Percentiles rank a stretch among this genome's conserved stretches.
Conservation (phyloP, 2,329 filamentous ascomycete species). For the Didymella pinodella region DNA sequence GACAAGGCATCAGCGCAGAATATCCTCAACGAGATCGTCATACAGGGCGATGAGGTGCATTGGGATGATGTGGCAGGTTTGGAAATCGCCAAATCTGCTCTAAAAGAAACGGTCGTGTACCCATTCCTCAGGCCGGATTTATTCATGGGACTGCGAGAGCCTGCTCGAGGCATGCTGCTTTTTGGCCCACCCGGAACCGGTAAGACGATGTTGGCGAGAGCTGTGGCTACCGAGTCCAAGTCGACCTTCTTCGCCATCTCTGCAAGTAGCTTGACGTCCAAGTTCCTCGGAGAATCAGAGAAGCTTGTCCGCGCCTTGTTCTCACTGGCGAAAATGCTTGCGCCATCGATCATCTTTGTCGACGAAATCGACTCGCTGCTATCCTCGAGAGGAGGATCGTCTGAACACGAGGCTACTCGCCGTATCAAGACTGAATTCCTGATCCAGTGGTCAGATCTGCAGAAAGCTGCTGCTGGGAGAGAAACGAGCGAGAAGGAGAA, state of each 20-base stretch:
- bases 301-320: slow-evolving; percentile 95
- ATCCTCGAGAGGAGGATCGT: slow-evolving; percentile 80
- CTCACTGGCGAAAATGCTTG: slow-evolving; percentile 83
- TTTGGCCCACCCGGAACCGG: slow-evolving; percentile 98
- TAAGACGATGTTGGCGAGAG: slow-evolving; percentile 96
- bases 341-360: slow-evolving; percentile 96
- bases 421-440: slow-evolving; percentile 98
- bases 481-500: slow-evolving; percentile 73
- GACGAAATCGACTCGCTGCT: slow-evolving; percentile 97
- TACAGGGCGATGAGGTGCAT: slow-evolving; percentile 91
- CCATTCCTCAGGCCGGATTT: slow-evolving; percentile 94
- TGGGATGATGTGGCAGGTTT: slow-evolving; percentile 95
- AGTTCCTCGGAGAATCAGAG: slow-evolving; percentile 95
- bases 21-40: slow-evolving; percentile 94
- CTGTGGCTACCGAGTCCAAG: slow-evolving; percentile 91
- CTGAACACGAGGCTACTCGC: slow-evolving; percentile 90
- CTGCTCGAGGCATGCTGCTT: slow-evolving; percentile 91
- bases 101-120: slow-evolving; percentile 96
- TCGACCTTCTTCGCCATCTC: slow-evolving; percentile 98
- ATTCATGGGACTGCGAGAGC: slow-evolving; percentile 94
- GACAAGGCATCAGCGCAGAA: slow-evolving; percentile 85
- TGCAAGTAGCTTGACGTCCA: slow-evolving; percentile 90
- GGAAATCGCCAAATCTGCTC: slow-evolving; percentile 85
- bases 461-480: slow-evolving; percentile 86
- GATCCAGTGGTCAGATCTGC: slow-evolving; percentile 95